A percentile compares a stretch with the other conserved stretches of the same genome.
Evolutionary conservation across 306 rosid species (phyloP).

Genomic region (Oxytropis ochrocephala): DNA sequence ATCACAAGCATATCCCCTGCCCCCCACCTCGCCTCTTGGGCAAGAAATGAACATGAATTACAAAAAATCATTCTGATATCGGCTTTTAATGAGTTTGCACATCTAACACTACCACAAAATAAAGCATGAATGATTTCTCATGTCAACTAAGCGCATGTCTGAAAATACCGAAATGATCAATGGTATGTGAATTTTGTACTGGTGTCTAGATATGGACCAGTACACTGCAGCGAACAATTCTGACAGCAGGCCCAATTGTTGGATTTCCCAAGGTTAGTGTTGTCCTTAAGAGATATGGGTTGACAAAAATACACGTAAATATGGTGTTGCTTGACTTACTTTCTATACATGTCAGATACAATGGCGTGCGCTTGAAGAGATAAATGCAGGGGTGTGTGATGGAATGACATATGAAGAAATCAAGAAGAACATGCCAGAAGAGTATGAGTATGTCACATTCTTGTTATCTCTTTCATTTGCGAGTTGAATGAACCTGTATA

Average conservation of each 20-base stretch:
- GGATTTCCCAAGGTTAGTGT: slow-evolving; percentile 93
- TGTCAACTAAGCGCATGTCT: slow-evolving; percentile 11
- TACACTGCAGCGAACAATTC: slow-evolving; percentile 91
- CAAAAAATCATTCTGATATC: neutral
- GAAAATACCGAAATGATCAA: slow-evolving; percentile 8
- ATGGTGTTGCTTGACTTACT: neutral
- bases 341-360: slow-evolving; percentile 57
- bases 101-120: neutral
- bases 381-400: slow-evolving; percentile 88
- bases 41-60: neutral
- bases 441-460: slow-evolving; percentile 64
- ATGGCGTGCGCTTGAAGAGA: slow-evolving; percentile 98
- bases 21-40: neutral
- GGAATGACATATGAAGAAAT: slow-evolving; percentile 97
- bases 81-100: neutral
- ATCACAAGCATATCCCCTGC: no score
- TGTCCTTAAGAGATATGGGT: slow-evolving; percentile 4
- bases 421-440: slow-evolving; percentile 93
- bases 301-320: neutral
- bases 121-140: neutral
- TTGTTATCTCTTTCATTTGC: slow-evolving; percentile 12
- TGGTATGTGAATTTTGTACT: slow-evolving; percentile 17
- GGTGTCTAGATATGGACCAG: slow-evolving; percentile 92
- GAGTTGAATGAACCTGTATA: slow-evolving; percentile 6
- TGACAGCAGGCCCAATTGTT: slow-evolving; percentile 74